phyloP scores from a whole-genome alignment of 257 asterid genomes.

The Craterostigma plantagineum region DNA sequence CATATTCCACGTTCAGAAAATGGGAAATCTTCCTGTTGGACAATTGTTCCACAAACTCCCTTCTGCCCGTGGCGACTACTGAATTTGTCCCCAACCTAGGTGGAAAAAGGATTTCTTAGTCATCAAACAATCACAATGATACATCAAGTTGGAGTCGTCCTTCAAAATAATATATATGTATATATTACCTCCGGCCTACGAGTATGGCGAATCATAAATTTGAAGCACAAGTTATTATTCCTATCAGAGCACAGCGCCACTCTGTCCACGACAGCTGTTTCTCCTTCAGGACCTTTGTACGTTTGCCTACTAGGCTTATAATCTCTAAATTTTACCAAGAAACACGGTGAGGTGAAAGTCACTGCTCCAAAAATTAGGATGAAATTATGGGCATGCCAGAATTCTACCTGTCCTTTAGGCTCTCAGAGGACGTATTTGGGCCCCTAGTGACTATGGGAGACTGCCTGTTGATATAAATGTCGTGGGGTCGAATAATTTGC shows the following conservation, averaged over 20 bases:
- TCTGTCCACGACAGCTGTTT: conserved; percentile 62
- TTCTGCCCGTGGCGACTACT: conserved; percentile 98
- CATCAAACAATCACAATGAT: conserved; percentile 1
- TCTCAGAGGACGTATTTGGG: conserved; percentile 10
- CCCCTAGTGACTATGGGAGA: conserved; percentile 39
- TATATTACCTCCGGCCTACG: conserved; percentile 83
- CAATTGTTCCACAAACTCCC: conserved; percentile 91
- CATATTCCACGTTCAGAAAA: conserved; percentile 94
- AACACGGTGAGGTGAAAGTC: conserved; percentile 7
- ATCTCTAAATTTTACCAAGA: conserved; percentile 23
- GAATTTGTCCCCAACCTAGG: conserved; percentile 87
- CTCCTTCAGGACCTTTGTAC: conserved; percentile 74
- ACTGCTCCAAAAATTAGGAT: conserved; percentile 8
- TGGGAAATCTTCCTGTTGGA: conserved; percentile 94
- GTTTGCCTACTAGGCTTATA: conserved; percentile 36
- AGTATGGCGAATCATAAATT: conserved; percentile 84
- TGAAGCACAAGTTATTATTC: conserved; percentile 42
- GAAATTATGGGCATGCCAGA: conserved; percentile 8
- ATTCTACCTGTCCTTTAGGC: conserved; percentile 39
- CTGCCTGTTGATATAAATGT: conserved; percentile 57
- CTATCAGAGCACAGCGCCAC: conserved; percentile 65
- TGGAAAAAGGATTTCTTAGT: conserved; percentile 1
- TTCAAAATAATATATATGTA: too few species aligned
- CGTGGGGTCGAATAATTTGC: conserved; percentile 50
- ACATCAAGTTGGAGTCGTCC: conserved; percentile 5